A percentile compares a stretch with the other conserved stretches of the same genome.
phyloP scores from a whole-genome alignment of 805 yeast species.

The Suhomyces vadensis region DNA sequence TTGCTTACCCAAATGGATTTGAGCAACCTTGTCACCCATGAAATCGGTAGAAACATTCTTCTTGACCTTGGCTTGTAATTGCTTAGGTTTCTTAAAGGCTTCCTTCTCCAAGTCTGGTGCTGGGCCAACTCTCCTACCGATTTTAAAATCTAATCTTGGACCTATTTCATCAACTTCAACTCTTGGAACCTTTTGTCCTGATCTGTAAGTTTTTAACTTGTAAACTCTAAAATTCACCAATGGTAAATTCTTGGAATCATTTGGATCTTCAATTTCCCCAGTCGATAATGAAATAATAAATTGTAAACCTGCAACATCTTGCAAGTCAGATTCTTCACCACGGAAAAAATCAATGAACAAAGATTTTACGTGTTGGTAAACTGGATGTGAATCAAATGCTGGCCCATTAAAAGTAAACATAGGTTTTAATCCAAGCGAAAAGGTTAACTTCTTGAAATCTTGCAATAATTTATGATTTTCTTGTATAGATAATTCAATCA shows the following conservation, averaged over 20 bases:
- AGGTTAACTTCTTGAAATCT: constrained; percentile 80
- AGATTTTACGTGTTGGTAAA: constrained; percentile 81
- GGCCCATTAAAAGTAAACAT: constrained; percentile 93
- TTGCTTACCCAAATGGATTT: constrained; percentile 94
- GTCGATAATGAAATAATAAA: constrained; percentile 81
- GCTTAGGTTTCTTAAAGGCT: constrained; percentile 78
- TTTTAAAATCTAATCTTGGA: constrained; percentile 88
- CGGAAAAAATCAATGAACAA: constrained; percentile 88
- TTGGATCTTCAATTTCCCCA: constrained; percentile 73
- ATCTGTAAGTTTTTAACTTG: constrained; percentile 73
- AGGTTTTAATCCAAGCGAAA: constrained; percentile 88
- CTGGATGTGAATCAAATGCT: constrained; percentile 86
- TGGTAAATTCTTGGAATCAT: constrained; percentile 70
- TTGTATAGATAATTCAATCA: constrained; percentile 82
- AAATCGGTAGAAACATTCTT: constrained; percentile 86
- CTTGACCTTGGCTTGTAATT: constrained; percentile 75
- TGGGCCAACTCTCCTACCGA: constrained; percentile 83
- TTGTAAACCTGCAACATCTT: constrained; percentile 94
- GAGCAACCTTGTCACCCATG: constrained; percentile 96
- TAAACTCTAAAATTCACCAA: constrained; percentile 88
- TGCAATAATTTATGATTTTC: constrained; percentile 64
- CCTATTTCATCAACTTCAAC: constrained; percentile 95
- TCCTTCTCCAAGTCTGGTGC: constrained; percentile 88
- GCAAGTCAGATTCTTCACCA: constrained; percentile 75
- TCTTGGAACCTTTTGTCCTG: constrained; percentile 89